Base-by-base conservation (phyloP, 805 yeast genomes). In the Priceomyces melissophilus region DNA sequence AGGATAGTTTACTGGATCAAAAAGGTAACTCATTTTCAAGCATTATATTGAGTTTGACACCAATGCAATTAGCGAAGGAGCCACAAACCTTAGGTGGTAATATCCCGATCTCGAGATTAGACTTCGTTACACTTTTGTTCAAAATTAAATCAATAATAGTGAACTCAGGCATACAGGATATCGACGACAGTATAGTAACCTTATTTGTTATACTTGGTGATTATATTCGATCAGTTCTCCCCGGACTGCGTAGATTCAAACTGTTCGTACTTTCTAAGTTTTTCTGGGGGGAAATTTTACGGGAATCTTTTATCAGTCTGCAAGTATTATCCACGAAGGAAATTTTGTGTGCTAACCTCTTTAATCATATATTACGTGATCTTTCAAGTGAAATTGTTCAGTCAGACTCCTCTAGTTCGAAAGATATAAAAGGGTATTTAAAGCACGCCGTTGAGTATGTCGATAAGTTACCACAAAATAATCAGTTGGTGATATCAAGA, bases 161-260 rank as follows among this genome's bases (percentile, higher is more conserved):
- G 0, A 66, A 62, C 3, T 29, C 35, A 2, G 45, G 55, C 2
- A 36, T 59, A 1, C 61, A 62, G 32, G 45, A 46, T 3, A 29
- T 34, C 11, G 53, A 50, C 2, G 30, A 40, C 2, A 44, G 60
- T 3, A 39, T 75, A 1, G 53, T 73, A 25, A 63, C 57, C 2
- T 45, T 77, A 2, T 42, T 75, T n/a, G 61, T 76, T 1, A 71
- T 70, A 39, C 46, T 75, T 39, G 81, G 81, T 0, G 69, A 71
- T 33, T 64, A 45, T 39, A 44, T 62, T 33, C 35, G 51, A 7
- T 23, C 16, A 3, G 25, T 35, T 3, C n/a, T 38, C 15, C 37
- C 43, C 10, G 30, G 31, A 10, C 44, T 48, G 16, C 35, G 46
- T 10, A 35, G 42, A 12, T 42, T 61, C 5, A 37, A 41, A 10